Evolutionary conservation across 176 grass and related monocot genomes (phyloP), one percentile per base, ranked within the genome.

Genomic region (Elymus sibiricus): DNA sequence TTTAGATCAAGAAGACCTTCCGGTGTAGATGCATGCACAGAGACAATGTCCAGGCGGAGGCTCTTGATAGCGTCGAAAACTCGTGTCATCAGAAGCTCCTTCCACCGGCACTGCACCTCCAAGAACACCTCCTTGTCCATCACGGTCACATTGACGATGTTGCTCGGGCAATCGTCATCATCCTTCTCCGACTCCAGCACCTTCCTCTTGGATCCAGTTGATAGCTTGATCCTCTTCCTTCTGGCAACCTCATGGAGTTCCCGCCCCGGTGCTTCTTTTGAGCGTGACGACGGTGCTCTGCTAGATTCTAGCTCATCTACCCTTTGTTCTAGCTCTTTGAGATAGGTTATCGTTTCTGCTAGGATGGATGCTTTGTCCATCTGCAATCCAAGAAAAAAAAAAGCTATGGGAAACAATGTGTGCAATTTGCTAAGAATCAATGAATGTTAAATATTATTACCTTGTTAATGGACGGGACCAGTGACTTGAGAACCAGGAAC

Each of bases 361-460:
- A 97, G 92, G 61, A 97, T 91, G 10, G 95, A 93, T 71, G 88
- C 90, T 87, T 94, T 94, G 82, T 97, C 92, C 26, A 90, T 76
- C 95, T 97, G 70, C 66, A 61, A 29, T 67, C 13, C 42, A 72
- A 63, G 17, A 26, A n/a, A n/a, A 74, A 39, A 73, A 40, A 11
- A 22, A 9, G 7, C 21, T 60, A 60, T 42, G 43, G 42, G 19
- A 55, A 55, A 46, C 43, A 46, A 46, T 13, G 43, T 11, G 2
- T 12, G 12, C 11, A 46, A 46, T 46, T 46, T 14, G 0, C 2
- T 46, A 46, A 13, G 11, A 46, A 46, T 0, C 11, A 46, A 46
- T 46, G 11, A 12, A 14, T 14, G 11, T 14, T 46, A 46, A 12
- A 46, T 46, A 46, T 46, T 46, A 46, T 0, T 62, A 92, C 95